Evolutionary conservation across 768 basidiomycete genomes (phyloP).

Genomic region (Podaxis rugospora): DNA sequence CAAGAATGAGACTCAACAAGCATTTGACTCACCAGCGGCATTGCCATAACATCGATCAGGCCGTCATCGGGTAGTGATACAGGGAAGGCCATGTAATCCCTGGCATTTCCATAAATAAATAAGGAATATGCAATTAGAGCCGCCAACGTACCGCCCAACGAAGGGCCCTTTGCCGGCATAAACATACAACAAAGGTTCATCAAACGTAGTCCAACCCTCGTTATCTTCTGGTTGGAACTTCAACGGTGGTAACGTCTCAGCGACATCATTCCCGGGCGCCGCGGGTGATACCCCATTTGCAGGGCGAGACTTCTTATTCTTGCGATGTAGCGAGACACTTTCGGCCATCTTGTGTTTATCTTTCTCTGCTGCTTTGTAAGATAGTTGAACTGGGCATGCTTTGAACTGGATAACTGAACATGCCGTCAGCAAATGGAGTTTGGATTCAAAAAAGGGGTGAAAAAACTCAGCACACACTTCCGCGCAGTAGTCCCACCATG

Average conservation of each 20-base stretch:
- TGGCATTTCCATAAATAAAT: conserved; percentile 18
- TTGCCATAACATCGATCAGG: conserved; percentile 64
- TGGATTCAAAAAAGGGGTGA: background rate
- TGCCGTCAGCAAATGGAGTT: background rate
- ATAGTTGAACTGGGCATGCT: conserved; percentile 65
- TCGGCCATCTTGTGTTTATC: conserved; percentile 74
- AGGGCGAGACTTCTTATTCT: conserved; percentile 21
- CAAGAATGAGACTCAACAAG: background rate
- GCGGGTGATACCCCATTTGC: background rate
- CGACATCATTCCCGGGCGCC: conserved; percentile 13
- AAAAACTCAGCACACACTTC: conserved; percentile 39
- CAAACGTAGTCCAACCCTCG: conserved; percentile 69
- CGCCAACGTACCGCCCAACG: conserved; percentile 48
- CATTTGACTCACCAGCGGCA: conserved; percentile 48
- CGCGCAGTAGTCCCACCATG: conserved; percentile 64
- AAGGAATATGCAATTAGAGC: background rate
- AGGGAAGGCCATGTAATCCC: conserved; percentile 81
- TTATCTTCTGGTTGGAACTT: conserved; percentile 35
- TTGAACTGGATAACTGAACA: conserved; percentile 53
- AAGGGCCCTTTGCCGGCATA: conserved; percentile 80
- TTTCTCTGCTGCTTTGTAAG: conserved; percentile 60
- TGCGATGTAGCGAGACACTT: conserved; percentile 31
- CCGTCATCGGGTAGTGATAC: conserved; percentile 79
- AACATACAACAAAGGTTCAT: conserved; percentile 63
- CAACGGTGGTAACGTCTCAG: conserved; percentile 39